phyloP scores from a whole-genome alignment of 2,329 filamentous ascomycete genomes.

The Talaromyces piceae region DNA sequence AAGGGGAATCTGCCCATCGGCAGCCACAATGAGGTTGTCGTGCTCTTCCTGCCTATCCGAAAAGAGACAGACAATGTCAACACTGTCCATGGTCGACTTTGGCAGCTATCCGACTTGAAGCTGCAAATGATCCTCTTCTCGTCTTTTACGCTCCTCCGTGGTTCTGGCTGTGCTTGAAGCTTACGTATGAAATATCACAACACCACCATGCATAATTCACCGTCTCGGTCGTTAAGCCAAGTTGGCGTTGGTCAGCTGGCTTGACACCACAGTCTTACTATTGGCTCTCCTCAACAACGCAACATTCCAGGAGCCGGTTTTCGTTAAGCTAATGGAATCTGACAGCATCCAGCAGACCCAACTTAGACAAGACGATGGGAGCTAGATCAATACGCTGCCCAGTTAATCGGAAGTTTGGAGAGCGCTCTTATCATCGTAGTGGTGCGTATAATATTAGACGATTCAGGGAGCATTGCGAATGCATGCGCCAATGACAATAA shows the following conservation, averaged over 20 bases:
- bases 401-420: conserved; percentile 33
- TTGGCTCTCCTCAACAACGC: conserved; percentile 30
- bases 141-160: not conserved
- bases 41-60: conserved; percentile 35
- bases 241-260: conserved; percentile 37
- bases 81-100: conserved; percentile 22
- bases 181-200: conserved; percentile 45
- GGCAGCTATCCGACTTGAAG: not conserved
- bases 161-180: conserved; percentile 22
- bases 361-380: conserved; percentile 44
- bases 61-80: conserved; percentile 39
- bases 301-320: conserved; percentile 40
- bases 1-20: conserved; percentile 49
- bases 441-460: conserved; percentile 25
- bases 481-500: conserved; percentile 43
- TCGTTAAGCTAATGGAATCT: conserved; percentile 39
- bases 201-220: conserved; percentile 53
- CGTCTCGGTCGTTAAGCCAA: conserved; percentile 47
- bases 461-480: conserved; percentile 44
- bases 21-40: conserved; percentile 49
- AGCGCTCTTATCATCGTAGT: conserved; percentile 40
- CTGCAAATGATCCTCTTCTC: not conserved
- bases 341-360: conserved; percentile 43
- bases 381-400: conserved; percentile 52
- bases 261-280: conserved; percentile 38